These are phyloP conservation scores for Hyphopichia homilentoma DNA, from an alignment of 805 yeast species.

Conservation along the genomic window DNA sequence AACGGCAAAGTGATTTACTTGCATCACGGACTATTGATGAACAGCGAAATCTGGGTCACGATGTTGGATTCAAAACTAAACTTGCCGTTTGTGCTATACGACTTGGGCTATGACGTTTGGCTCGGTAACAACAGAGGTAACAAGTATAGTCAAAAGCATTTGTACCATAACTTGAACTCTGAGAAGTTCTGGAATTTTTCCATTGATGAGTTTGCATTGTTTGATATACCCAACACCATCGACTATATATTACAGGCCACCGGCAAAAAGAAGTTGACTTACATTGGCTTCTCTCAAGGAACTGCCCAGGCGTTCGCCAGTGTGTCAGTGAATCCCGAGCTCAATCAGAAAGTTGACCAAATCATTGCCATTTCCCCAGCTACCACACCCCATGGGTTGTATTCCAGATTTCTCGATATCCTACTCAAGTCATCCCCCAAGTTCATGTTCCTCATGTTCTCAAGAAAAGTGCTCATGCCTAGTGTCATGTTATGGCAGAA, in stretches of 20 bases:
- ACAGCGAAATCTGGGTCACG: constrained; percentile 70
- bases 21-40: constrained; percentile 91
- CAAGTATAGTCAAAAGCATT: constrained; percentile 84
- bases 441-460: constrained; percentile 67
- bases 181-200: constrained; percentile 83
- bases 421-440: constrained; percentile 75
- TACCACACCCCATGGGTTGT: constrained; percentile 83
- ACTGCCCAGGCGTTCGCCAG: constrained; percentile 91
- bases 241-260: constrained; percentile 64
- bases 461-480: constrained; percentile 69
- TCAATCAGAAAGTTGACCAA: constrained; percentile 51
- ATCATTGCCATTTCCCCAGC: constrained; percentile 93
- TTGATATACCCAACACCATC: constrained; percentile 82
- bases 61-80: constrained; percentile 36
- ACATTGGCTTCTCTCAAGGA: constrained; percentile 92
- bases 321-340: constrained; percentile 57
- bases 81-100: constrained; percentile 73
- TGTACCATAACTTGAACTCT: constrained; percentile 25
- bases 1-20: constrained; percentile 59
- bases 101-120: constrained; percentile 91
- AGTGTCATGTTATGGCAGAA: constrained; percentile 78
- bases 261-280: constrained; percentile 42
- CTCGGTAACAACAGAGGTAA: constrained; percentile 62
- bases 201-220: constrained; percentile 86
- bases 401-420: constrained; percentile 71